A percentile compares a stretch with the other conserved stretches of the same genome.
Conservation (phyloP, 441 rosid genomes). For the Brassica balearica region DNA sequence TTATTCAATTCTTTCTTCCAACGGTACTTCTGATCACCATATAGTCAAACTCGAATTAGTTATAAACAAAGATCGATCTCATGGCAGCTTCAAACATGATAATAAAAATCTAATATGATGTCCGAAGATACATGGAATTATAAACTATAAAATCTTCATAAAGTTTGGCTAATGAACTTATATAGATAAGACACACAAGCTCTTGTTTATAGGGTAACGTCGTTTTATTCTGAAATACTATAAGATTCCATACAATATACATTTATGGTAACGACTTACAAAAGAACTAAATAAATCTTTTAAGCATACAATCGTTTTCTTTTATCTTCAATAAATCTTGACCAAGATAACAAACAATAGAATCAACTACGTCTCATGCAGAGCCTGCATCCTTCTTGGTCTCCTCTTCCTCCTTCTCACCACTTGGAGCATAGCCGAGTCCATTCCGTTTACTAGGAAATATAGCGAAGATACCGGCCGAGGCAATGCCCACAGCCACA, state of each 20-base stretch:
- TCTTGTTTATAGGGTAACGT: conserved; percentile 7
- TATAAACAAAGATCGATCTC: conserved; percentile 36
- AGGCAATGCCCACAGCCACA: conserved; percentile 60
- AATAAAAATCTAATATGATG: conserved; percentile 45
- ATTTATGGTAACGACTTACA: neutral
- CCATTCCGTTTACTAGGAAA: conserved; percentile 83
- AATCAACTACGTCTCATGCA: conserved; percentile 14
- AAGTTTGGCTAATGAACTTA: conserved; percentile 7
- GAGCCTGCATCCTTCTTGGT: conserved; percentile 27
- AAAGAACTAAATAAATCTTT: conserved; percentile 10
- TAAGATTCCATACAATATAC: conserved; percentile 1
- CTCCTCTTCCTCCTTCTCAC: conserved; percentile 38
- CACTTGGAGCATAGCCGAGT: conserved; percentile 70
- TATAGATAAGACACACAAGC: neutral
- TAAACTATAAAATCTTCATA: conserved; percentile 26
- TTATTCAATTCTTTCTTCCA: conserved; percentile 84
- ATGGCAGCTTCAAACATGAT: conserved; percentile 22
- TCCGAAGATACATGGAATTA: conserved; percentile 49
- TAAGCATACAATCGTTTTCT: conserved; percentile 18
- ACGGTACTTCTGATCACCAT: conserved; percentile 95
- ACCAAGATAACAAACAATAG: neutral
- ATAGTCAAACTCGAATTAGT: conserved; percentile 74
- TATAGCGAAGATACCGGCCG: conserved; percentile 59
- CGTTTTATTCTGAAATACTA: conserved; percentile 20
- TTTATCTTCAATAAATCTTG: conserved; percentile 7